Evolutionary conservation across 75 land plant species (phyloP), one percentile per base, ranked within the genome.

Genomic region (Picea sitchensis): DNA sequence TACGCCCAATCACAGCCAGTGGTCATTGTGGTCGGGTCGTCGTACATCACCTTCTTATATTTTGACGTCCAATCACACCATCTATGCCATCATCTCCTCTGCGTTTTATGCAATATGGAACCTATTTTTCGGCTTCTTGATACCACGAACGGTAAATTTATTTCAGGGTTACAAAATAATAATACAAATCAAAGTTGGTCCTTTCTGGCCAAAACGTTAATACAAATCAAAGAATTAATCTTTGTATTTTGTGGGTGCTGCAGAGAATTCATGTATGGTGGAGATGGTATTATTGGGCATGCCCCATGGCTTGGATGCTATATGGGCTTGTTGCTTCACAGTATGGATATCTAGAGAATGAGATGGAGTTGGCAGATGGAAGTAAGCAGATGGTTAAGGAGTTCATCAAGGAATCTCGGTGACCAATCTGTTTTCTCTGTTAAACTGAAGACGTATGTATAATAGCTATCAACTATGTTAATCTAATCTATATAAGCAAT

Each of bases 211-310:
- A 26, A 26, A 26, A 26, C 26, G 26, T 4, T 2, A 41, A 41
- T 41, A 41, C 4, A 36, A 4, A 4, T 41, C 3, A 41, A 4
- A 41, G 3, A 4, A 41, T 4, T 41, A 41, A 4, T 41, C 4
- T 41, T 4, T 41, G 0, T 2, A 4, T 41, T 41, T 41, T 41
- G 44, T 41, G 3, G 44, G 3, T 41, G 44, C 4, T 82, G 85
- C 92, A 92, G 92, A 34, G 68, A 32, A 90, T 94, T 23, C 96
- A 94, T 36, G 81, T 83, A 34, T 92, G 96, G 94, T 94, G 96
- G 96, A 84, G 91, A 72, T 94, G 96, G 96, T 92, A 88, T 73
- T 94, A 92, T 79, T 94, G 92, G 92, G 81, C 80, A 31, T 81
- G 81, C 67, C 96, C 96, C 21, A 76, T 92, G 14, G 90, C 96